Evolutionary conservation across 768 basidiomycete genomes (phyloP), one percentile per base, ranked within the genome.

Genomic region (Tricholoma flavovirens): DNA sequence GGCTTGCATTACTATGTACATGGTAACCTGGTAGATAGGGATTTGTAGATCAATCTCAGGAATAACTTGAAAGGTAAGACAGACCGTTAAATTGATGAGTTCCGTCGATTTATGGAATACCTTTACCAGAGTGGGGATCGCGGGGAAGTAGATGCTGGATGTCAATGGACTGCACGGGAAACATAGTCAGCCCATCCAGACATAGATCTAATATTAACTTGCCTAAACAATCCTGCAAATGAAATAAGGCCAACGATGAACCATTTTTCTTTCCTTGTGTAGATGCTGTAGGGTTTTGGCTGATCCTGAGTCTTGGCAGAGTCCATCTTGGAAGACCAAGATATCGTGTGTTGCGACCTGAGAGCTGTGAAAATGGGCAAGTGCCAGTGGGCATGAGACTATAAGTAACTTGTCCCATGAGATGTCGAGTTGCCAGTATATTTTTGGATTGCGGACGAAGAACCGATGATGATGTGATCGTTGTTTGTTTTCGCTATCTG

Each of bases 101-200:
- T 90, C 87, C 8, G 77, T 77, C 0, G 84, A 81, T 55, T 83
- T 81, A 62, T 84, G 66, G 64, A 94, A 90, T 3, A 73, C 85
- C 17, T 58, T 58, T 0, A 84, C 76, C 21, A 93, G 70, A 0
- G 79, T 75, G 1, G 90, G 91, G 38, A 94, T 86, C 11, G 84
- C 88, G 5, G 90, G 89, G 48, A 90, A 82, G 65, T 90, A 92
- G 55, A 91, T 86, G 55, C 84, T 90, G 3, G 87, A 78, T 1
- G 88, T 87, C 10, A 90, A 70, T 0, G 87, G 87, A 62, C 85
- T 87, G 48, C 6, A 17, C 12, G 12, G 17, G 1, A 19, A 35
- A 19, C 40, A 24, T 36, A 22, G 19, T 26, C 15, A 26, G 11
- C 32, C 4, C 24, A n/a, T 12, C 22, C 32, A 3, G 1, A n/a